A percentile compares a stretch with the other conserved stretches of the same genome.
phyloP scores from a whole-genome alignment of 108 stramenopile genomes.

The Cylindrotheca closterium region DNA sequence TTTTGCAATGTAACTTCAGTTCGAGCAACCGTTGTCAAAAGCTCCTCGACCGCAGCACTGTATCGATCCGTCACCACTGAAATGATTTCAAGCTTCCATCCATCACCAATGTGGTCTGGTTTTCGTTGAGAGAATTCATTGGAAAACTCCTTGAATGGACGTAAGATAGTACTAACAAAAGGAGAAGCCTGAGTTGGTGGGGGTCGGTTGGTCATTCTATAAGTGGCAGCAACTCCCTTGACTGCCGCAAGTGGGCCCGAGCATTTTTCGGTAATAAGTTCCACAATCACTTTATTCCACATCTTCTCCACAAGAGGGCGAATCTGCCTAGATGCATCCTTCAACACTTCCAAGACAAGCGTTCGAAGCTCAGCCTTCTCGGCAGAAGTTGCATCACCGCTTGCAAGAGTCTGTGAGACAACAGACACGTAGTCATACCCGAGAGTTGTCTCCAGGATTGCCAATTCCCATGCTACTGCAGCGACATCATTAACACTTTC shows the following conservation, averaged over 20 bases:
- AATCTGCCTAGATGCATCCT: slow-evolving; percentile 68
- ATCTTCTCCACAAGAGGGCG: slow-evolving; percentile 58
- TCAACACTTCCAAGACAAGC: slow-evolving; percentile 57
- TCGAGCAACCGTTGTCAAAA: slow-evolving; percentile 75
- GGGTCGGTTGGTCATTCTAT: slow-evolving; percentile 90
- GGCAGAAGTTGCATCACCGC: slow-evolving; percentile 36
- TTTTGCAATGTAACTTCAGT: slow-evolving; percentile 86
- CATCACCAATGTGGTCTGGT: slow-evolving; percentile 66
- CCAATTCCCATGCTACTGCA: slow-evolving; percentile 83
- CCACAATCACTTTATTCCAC: slow-evolving; percentile 82
- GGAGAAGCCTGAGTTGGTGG: slow-evolving; percentile 83
- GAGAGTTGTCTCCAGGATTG: slow-evolving; percentile 66
- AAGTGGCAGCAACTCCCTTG: slow-evolving; percentile 90
- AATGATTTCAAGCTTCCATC: slow-evolving; percentile 69
- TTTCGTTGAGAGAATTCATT: slow-evolving; percentile 54
- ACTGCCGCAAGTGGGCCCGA: slow-evolving; percentile 75
- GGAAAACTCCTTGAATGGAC: slow-evolving; percentile 80
- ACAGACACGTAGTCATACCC: slow-evolving; percentile 62
- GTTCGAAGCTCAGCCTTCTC: slow-evolving; percentile 29
- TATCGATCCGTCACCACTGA: slow-evolving; percentile 63
- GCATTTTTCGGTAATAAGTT: slow-evolving; percentile 68
- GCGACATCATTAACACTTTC: slow-evolving; percentile 76
- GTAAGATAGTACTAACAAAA: slow-evolving; percentile 72
- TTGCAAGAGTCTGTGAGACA: slow-evolving; percentile 44
- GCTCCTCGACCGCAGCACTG: slow-evolving; percentile 72